A percentile compares a stretch with the other conserved stretches of the same genome.
Evolutionary conservation across 2,329 filamentous ascomycete genomes (phyloP).

Genomic region (Annulohypoxylon truncatum): DNA sequence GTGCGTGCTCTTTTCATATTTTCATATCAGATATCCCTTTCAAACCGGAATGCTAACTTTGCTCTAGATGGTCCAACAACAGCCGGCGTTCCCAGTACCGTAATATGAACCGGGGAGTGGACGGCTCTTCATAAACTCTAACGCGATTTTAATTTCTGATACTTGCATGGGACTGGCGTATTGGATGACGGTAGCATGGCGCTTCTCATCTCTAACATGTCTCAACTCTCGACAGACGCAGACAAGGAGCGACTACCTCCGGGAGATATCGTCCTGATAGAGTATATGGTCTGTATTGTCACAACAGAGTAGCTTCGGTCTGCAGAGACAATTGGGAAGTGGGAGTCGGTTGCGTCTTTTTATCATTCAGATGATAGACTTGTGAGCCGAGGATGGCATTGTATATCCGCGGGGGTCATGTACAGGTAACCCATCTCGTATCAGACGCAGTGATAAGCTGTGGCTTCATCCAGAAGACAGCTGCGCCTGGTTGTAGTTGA

Average conservation of each 20-base stretch:
- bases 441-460: not conserved
- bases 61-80: constrained; percentile 54
- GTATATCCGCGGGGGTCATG: constrained; percentile 32
- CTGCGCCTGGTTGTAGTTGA: constrained; percentile 3
- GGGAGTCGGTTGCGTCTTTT: constrained; percentile 18
- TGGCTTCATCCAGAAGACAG: constrained; percentile 8
- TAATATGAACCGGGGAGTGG: constrained; percentile 36
- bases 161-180: constrained; percentile 40
- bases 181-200: constrained; percentile 36
- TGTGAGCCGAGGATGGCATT: constrained; percentile 26
- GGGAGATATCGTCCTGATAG: not conserved
- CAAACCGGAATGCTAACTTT: constrained; percentile 32
- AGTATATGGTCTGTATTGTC: constrained; percentile 18
- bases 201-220: constrained; percentile 21
- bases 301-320: constrained; percentile 20
- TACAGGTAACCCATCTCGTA: constrained; percentile 28
- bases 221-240: constrained; percentile 6
- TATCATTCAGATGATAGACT: constrained; percentile 32
- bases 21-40: not conserved
- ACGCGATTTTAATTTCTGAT: constrained; percentile 24
- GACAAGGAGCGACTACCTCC: not conserved
- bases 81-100: constrained; percentile 44
- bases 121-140: constrained; percentile 35
- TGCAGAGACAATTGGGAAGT: constrained; percentile 9
- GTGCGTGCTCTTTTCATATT: constrained; percentile 63